Conservation (phyloP, 2,329 filamentous ascomycete genomes). For the Fulvia fulva region DNA sequence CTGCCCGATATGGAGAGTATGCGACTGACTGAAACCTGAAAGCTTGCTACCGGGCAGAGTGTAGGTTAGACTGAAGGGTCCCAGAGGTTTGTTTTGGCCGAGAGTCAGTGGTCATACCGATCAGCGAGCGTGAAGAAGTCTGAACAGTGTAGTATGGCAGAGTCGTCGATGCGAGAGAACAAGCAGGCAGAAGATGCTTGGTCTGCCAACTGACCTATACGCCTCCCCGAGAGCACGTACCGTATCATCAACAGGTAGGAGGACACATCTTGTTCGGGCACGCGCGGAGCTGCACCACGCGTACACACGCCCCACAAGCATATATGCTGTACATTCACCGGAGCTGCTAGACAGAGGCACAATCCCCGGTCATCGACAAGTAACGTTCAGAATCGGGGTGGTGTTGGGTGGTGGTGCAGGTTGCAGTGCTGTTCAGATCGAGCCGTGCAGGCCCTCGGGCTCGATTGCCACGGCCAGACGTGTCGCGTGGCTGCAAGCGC, state of each 20-base stretch:
- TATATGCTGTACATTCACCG: background rate
- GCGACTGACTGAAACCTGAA: background rate
- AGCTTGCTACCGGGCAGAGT: background rate
- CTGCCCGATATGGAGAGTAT: background rate
- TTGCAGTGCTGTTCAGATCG: background rate
- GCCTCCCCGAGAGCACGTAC: too few relatives aligned
- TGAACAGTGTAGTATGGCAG: background rate
- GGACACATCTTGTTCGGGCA: background rate
- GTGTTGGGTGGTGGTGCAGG: background rate
- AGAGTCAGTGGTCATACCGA: background rate
- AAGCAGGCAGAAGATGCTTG: background rate
- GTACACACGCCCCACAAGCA: background rate
- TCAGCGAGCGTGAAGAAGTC: background rate
- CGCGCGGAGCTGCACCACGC: background rate
- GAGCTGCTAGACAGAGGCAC: background rate
- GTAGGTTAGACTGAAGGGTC: background rate
- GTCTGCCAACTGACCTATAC: background rate
- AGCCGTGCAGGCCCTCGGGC: too few relatives aligned
- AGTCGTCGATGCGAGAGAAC: background rate
- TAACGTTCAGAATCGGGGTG: background rate
- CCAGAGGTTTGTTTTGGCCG: background rate
- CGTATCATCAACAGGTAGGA: background rate
- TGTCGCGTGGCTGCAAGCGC: too few relatives aligned
- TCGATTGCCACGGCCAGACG: too few relatives aligned
- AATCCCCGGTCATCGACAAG: background rate